Percentiles rank a stretch among this genome's conserved stretches.
Evolutionary conservation across 768 basidiomycete genomes (phyloP).

Genomic region (Boletus tomentosulus): DNA sequence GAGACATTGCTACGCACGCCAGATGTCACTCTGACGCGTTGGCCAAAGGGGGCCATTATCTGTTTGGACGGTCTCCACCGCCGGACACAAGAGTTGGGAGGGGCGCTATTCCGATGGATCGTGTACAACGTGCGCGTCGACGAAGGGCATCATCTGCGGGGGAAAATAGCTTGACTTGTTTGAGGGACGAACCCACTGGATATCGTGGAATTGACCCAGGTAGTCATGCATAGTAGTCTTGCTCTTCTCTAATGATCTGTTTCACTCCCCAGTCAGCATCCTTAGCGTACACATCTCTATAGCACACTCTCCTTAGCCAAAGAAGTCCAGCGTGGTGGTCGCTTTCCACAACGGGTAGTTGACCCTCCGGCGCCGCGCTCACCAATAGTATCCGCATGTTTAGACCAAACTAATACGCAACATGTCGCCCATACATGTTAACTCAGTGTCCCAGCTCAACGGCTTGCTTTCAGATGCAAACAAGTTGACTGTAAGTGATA

Average conservation of each 20-base stretch:
- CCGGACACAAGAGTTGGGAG: neutral
- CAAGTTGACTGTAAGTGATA: constrained; percentile 56
- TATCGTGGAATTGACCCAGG: constrained; percentile 1
- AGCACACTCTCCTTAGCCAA: no score
- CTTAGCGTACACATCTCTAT: neutral
- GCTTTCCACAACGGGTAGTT: neutral
- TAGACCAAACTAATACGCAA: neutral
- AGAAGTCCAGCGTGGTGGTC: neutral
- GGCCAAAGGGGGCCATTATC: constrained; percentile 13
- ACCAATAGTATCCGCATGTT: neutral
- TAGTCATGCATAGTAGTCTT: neutral
- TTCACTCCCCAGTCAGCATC: neutral
- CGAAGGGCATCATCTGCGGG: constrained; percentile 48
- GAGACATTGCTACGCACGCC: constrained; percentile 6
- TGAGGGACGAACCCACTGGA: neutral
- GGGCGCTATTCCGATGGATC: neutral
- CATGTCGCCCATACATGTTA: constrained; percentile 63
- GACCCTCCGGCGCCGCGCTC: neutral
- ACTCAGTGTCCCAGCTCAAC: constrained; percentile 61
- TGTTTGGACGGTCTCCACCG: neutral
- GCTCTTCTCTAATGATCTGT: neutral
- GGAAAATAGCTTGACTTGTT: constrained; percentile 27
- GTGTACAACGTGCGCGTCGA: constrained; percentile 24
- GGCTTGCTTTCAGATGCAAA: constrained; percentile 53
- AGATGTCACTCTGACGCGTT: constrained; percentile 24